These are phyloP conservation scores for Aspergillus campestris DNA, from an alignment of 495 filamentous ascomycete species.

Conservation along the genomic window DNA sequence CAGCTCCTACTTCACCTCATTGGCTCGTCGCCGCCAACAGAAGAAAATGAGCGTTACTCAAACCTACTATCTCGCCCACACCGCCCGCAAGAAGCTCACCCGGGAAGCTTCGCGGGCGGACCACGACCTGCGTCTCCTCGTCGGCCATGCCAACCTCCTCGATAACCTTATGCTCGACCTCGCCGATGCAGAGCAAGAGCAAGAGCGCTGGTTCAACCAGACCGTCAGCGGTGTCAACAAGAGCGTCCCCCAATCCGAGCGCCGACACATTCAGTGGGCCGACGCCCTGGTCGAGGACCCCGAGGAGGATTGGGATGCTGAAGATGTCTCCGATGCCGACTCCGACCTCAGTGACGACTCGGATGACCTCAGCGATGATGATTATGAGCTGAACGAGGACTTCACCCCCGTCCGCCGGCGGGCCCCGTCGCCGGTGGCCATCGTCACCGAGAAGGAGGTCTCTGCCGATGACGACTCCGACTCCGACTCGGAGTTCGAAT, in stretches of 20 bases:
- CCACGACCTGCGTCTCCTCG: constrained; percentile 88
- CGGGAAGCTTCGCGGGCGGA: constrained; percentile 80
- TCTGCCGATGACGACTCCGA: constrained; percentile 33
- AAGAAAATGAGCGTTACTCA: constrained; percentile 94
- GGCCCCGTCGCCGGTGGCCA: constrained; percentile 29
- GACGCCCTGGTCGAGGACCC: constrained; percentile 68
- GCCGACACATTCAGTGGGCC: constrained; percentile 80
- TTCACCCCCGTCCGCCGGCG: constrained; percentile 32
- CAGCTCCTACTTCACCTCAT: constrained; percentile 28
- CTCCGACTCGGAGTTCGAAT: constrained; percentile 44
- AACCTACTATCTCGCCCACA: constrained; percentile 95
- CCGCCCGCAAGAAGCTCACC: constrained; percentile 90
- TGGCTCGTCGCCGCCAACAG: constrained; percentile 38
- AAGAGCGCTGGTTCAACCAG: constrained; percentile 97
- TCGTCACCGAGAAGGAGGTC: constrained; percentile 37
- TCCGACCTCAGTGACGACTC: constrained; percentile 50
- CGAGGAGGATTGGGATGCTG: constrained; percentile 61
- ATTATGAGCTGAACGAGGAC: constrained; percentile 35
- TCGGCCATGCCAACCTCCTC: constrained; percentile 96
- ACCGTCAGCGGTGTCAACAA: constrained; percentile 68
- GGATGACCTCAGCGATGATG: constrained; percentile 41
- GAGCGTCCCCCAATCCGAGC: constrained; percentile 42
- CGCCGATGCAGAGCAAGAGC: constrained; percentile 86
- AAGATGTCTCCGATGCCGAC: constrained; percentile 48
- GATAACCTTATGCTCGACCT: constrained; percentile 95